Percentiles rank a stretch among this genome's conserved stretches.
Conservation (phyloP, 345 rosid genomes). For the Pistacia vera region DNA sequence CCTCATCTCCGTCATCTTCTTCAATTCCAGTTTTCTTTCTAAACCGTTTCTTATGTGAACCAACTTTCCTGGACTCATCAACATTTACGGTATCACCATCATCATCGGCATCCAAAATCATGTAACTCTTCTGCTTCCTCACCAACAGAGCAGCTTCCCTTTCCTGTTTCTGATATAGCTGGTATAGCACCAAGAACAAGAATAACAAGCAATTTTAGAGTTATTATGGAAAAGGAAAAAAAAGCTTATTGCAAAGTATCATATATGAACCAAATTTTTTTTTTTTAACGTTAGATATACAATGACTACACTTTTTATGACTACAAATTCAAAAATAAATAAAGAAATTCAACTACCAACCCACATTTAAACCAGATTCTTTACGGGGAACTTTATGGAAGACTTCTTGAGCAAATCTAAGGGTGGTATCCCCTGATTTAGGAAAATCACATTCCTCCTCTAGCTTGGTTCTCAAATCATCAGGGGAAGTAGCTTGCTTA, state of each 20-base stretch:
- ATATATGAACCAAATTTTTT: background rate
- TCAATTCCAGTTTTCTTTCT: conserved; percentile 76
- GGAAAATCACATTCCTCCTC: conserved; percentile 57
- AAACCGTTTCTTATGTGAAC: conserved; percentile 64
- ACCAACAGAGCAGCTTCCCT: conserved; percentile 82
- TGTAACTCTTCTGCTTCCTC: conserved; percentile 69
- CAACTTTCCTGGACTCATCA: conserved; percentile 47
- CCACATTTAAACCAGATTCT: conserved; percentile 51
- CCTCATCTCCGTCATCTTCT: conserved; percentile 80
- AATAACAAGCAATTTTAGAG: conserved; percentile 1
- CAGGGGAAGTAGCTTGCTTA: conserved; percentile 64
- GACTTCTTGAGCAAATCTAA: conserved; percentile 57
- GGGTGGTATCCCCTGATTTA: conserved; percentile 54
- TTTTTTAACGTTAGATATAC: too few relatives aligned
- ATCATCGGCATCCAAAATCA: conserved; percentile 78
- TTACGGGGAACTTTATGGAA: conserved; percentile 60
- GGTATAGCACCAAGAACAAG: conserved; percentile 12
- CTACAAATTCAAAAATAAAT: background rate
- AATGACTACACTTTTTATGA: too few relatives aligned
- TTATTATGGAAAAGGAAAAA: background rate
- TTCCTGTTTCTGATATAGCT: conserved; percentile 86
- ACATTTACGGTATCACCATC: conserved; percentile 26
- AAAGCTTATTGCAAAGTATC: background rate
- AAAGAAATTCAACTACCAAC: conserved; percentile 26
- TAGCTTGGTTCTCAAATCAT: conserved; percentile 52